Evolutionary conservation across 345 rosid genomes (phyloP).

Genomic region (Citrus mangshanensis): DNA sequence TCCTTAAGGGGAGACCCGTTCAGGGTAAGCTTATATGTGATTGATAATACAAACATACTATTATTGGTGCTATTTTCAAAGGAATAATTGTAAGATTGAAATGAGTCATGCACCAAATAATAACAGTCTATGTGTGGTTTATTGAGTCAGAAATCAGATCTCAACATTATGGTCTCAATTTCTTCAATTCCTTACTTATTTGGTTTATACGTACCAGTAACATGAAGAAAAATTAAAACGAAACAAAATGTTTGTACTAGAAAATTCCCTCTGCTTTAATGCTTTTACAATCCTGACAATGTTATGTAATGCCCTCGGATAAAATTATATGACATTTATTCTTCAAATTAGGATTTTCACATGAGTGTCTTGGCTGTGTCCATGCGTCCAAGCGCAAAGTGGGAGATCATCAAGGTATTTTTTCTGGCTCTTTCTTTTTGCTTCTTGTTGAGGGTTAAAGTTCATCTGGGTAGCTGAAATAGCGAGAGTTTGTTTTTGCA

Average conservation of each 20-base stretch:
- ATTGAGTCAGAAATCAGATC: neutral
- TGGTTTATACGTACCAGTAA: neutral
- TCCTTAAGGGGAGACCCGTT: slow-evolving; percentile 58
- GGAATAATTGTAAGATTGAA: too few relatives aligned
- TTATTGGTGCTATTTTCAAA: neutral
- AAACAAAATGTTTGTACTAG: neutral
- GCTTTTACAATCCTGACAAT: neutral
- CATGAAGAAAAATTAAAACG: neutral
- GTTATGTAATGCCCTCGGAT: neutral
- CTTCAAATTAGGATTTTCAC: slow-evolving; percentile 44
- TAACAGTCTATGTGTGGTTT: neutral
- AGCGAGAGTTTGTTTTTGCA: slow-evolving; percentile 9
- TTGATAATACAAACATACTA: neutral
- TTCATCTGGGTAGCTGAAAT: slow-evolving; percentile 2
- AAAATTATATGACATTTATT: neutral
- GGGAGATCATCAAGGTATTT: slow-evolving; percentile 47
- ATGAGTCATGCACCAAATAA: neutral
- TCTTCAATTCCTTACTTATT: neutral
- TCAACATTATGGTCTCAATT: neutral
- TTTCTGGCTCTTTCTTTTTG: neutral
- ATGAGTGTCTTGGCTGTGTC: slow-evolving; percentile 41
- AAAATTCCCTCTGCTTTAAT: neutral
- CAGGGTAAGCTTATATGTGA: slow-evolving; percentile 35
- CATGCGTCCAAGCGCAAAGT: slow-evolving; percentile 27
- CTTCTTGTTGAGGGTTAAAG: neutral